A percentile compares a stretch with the other conserved stretches of the same genome.
phyloP scores from a whole-genome alignment of 441 rosid genomes.

The Jatropha multifida region DNA sequence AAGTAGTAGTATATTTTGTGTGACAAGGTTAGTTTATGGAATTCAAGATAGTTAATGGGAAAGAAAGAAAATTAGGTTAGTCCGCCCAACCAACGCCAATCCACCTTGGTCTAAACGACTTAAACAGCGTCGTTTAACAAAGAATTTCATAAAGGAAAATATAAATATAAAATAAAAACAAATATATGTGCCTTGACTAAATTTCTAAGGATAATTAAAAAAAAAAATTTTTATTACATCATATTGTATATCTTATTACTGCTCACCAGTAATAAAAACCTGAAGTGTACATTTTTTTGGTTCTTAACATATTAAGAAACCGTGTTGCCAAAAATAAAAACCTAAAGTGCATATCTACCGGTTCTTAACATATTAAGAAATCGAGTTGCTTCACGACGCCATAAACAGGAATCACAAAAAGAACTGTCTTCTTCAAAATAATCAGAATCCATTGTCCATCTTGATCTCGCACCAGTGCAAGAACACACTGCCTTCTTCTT shows the following conservation, averaged over 20 bases:
- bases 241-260: too few species aligned
- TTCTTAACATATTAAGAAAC: too few species aligned
- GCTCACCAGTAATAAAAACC: too few species aligned
- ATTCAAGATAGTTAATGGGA: neutral
- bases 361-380: conserved; percentile 14
- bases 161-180: too few species aligned
- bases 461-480: neutral
- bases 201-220: too few species aligned
- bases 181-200: too few species aligned
- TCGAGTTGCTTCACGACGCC: neutral
- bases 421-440: neutral
- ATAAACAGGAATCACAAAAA: conserved; percentile 12
- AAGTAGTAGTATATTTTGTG: neutral
- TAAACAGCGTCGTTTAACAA: conserved; percentile 6
- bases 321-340: neutral
- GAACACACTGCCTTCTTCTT: neutral
- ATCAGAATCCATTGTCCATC: neutral
- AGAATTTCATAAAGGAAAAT: neutral
- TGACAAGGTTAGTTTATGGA: neutral
- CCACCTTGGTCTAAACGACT: neutral
- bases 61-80: neutral
- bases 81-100: conserved; percentile 11
- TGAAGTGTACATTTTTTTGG: too few species aligned
- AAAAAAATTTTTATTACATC: too few species aligned
- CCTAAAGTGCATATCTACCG: neutral